Evolutionary conservation across 768 basidiomycete genomes (phyloP), one percentile per base, ranked within the genome.

Genomic region (Multifurca ochricompacta): DNA sequence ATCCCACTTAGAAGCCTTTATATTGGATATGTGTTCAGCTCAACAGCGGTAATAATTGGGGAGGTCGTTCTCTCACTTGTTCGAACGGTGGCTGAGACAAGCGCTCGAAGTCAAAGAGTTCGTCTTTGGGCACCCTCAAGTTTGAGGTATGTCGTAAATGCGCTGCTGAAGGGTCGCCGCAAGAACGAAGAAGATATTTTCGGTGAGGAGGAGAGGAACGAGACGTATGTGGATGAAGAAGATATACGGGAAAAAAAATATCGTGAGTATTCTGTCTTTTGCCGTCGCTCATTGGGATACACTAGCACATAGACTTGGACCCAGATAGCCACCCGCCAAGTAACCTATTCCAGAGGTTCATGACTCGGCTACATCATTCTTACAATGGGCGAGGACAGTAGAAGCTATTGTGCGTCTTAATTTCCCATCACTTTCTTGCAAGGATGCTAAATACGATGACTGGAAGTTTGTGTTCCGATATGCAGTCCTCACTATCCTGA

Each of bases 121-220:
- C 68, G 73, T 57, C 60, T 80, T 19, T 81, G 81, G 74, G 72
- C 70, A 11, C 80, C 81, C 11, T 74, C 69, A 28, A 74, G 75
- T 10, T 53, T 81, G 60, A 40, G 71, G 58, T 48, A 60, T 21
- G 40, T 70, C 5, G 63, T 59, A 61, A 67, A 69, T 51, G 60
- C 69, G 40, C 25, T 70, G 8, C 43, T 56, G 0, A 65, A 63
- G 1, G 64, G 37, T 16, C 56, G 56, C 16, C 25, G 67, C 46
- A 60, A 63, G 31, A 47, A 53, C 4, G 56, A 68, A 51, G 42
- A 58, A 19, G 45, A 27, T 16, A 54, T 61, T 25, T 65, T 68
- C 30, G 67, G 66, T 16, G 68, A 70, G 50, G 59, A 70, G 47
- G 63, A 64, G 40, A 62, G 62, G 14, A 54, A 60, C 42, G 65